Percentiles rank a stretch among this genome's conserved stretches.
These are phyloP conservation scores for Vinca minor DNA, from an alignment of 257 asterid genomes.

Conservation along the genomic window DNA sequence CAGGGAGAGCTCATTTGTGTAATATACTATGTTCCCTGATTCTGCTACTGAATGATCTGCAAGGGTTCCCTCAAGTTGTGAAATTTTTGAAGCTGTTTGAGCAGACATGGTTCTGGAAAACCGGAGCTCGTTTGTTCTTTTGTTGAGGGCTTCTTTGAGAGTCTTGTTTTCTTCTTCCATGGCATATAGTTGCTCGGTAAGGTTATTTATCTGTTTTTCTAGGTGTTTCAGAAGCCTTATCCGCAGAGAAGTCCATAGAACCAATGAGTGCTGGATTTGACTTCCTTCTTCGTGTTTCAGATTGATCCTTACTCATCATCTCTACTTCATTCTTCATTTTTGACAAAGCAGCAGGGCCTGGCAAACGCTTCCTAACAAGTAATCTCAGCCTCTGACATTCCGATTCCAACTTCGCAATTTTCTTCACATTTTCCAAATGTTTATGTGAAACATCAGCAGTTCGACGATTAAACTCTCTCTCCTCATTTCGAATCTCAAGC, in stretches of 20 bases:
- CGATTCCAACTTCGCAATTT: conserved; percentile 49
- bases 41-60: too few relatives aligned
- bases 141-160: conserved; percentile 39
- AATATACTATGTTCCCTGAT: conserved; percentile 21
- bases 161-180: conserved; percentile 57
- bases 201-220: conserved; percentile 29
- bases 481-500: conserved; percentile 76
- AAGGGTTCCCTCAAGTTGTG: too few relatives aligned
- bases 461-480: conserved; percentile 64
- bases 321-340: conserved; percentile 70
- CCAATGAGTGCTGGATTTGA: conserved; percentile 28
- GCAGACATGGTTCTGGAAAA: conserved; percentile 15
- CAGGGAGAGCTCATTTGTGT: conserved; percentile 27
- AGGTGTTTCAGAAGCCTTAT: conserved; percentile 28
- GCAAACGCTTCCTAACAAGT: conserved; percentile 63
- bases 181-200: conserved; percentile 39
- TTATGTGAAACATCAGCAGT: conserved; percentile 51
- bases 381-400: conserved; percentile 72
- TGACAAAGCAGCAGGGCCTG: conserved; percentile 62
- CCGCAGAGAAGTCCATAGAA: conserved; percentile 31
- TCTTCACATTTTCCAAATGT: conserved; percentile 52
- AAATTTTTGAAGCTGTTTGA: conserved; percentile 27
- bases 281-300: conserved; percentile 38
- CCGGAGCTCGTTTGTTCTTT: conserved; percentile 28
- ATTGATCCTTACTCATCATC: conserved; percentile 39